Evolutionary conservation across 805 yeast species (phyloP), one percentile per base, ranked within the genome.

Genomic region (Candida yuanshanica): DNA sequence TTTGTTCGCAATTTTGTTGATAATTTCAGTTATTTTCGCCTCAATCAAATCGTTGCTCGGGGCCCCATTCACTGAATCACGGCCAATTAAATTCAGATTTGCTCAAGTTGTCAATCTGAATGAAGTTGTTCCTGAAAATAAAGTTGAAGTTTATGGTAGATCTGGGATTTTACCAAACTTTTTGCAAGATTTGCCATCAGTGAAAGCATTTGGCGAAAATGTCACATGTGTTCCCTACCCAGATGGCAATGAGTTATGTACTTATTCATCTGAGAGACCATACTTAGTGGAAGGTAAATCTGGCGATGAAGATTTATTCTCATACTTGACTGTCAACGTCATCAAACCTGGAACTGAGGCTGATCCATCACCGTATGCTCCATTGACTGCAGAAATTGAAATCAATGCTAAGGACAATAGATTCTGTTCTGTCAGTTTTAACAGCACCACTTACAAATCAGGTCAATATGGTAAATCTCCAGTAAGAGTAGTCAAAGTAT

Each of bases 1-100:
- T 36, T 45, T 75, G 13, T 59, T 78, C 31, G 69, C 76, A 2
- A 20, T 64, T 4, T 52, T 69, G 2, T 57, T 81, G 18, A 45
- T 69, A 0, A 40, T 65, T 10, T 52, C 70, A 2, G 56, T 72
- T 17, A 45, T 70, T 6, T 41, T 67, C 11, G 70, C 75, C 11
- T 53, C 70, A 4, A 45, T 65, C 2, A 44, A 63, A 9, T 55
- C 79, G 17, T 51, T 65, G n/a, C 47, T 66, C 17, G 58, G 66
- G 13, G 58, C 62, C 3, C 84, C 96, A n/a, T 86, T 82, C 57
- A 74, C 80, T 23, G 65, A 68, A 20, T 52, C 62, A 5, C 66
- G 74, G 25, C 96, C 96, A 5, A 58, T 87, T 59, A 89, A 87
- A 57, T 65, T 86, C 43, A 68, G 90, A 47, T 83, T 83, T 52